Conservation (phyloP, 441 rosid genomes). For the Aquilaria agallochum region DNA sequence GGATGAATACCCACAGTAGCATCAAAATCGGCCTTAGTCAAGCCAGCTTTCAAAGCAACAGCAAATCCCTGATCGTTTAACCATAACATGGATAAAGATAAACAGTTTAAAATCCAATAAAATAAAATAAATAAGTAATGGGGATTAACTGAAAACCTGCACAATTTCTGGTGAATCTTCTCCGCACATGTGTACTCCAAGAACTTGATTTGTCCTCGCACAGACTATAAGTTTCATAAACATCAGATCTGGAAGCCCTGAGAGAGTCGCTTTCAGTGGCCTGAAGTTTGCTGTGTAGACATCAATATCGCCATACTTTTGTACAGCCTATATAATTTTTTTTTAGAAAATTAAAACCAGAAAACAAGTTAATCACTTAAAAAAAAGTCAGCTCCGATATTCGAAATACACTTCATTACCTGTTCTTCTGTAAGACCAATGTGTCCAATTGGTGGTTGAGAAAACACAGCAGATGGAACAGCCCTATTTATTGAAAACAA, state of each 20-base stretch:
- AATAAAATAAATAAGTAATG: slow-evolving; percentile 3
- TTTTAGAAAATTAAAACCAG: too few relatives aligned
- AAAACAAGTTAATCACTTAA: too few relatives aligned
- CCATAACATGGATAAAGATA: slow-evolving; percentile 2
- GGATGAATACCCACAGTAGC: slow-evolving; percentile 87
- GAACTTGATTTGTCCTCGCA: slow-evolving; percentile 62
- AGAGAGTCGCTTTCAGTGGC: slow-evolving; percentile 86
- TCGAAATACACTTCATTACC: slow-evolving; percentile 30
- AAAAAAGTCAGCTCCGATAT: slow-evolving; percentile 2
- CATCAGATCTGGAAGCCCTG: slow-evolving; percentile 84
- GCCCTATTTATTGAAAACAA: slow-evolving; percentile 34
- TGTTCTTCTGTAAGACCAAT: slow-evolving; percentile 90
- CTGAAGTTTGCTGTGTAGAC: slow-evolving; percentile 78
- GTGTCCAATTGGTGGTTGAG: slow-evolving; percentile 93
- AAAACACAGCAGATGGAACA: slow-evolving; percentile 87
- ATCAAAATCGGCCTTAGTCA: slow-evolving; percentile 86
- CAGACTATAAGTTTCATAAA: slow-evolving; percentile 85
- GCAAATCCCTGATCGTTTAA: slow-evolving; percentile 69
- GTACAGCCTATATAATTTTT: slow-evolving; percentile 52
- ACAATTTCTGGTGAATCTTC: slow-evolving; percentile 85
- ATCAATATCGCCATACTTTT: slow-evolving; percentile 70
- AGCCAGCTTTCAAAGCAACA: slow-evolving; percentile 85
- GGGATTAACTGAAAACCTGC: slow-evolving; percentile 40
- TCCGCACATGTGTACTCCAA: slow-evolving; percentile 88
- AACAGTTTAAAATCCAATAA: slow-evolving; percentile 3